Conservation (phyloP, 768 basidiomycete genomes). For the Lentinula sp. region DNA sequence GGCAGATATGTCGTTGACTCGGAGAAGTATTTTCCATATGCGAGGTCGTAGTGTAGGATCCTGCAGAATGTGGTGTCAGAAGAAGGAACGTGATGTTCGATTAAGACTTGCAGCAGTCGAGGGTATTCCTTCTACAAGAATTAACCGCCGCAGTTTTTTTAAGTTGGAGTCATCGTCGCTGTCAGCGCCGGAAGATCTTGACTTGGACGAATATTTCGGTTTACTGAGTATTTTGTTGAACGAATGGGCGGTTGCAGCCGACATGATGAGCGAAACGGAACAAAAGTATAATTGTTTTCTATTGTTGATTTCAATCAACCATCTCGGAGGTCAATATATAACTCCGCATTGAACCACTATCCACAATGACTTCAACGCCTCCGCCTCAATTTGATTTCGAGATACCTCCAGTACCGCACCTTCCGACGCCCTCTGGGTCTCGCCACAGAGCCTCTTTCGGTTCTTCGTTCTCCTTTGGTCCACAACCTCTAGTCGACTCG, state of each 20-base stretch:
- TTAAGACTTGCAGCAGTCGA: slow-evolving; percentile 41
- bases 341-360: not conserved
- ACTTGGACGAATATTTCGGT: slow-evolving; percentile 58
- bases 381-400: slow-evolving; percentile 38
- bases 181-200: slow-evolving; percentile 55
- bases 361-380: slow-evolving; percentile 35
- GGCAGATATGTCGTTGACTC: slow-evolving; percentile 72
- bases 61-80: slow-evolving; percentile 26
- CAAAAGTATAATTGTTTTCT: not conserved
- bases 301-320: not conserved
- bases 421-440: slow-evolving; percentile 50
- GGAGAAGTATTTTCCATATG: slow-evolving; percentile 92
- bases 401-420: slow-evolving; percentile 34
- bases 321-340: not conserved
- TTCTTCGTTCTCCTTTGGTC: slow-evolving; percentile 80
- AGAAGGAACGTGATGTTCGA: not conserved
- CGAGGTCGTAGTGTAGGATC: slow-evolving; percentile 81
- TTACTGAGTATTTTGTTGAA: slow-evolving; percentile 79
- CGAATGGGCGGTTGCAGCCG: slow-evolving; percentile 49
- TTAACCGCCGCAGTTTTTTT: slow-evolving; percentile 82
- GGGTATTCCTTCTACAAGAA: slow-evolving; percentile 88
- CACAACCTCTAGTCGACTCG: slow-evolving; percentile 68
- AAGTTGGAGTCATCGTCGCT: slow-evolving; percentile 56
- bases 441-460: slow-evolving; percentile 66
- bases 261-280: not conserved